Conservation (phyloP, 208 protist species). For the Angomonas ambiguus region DNA sequence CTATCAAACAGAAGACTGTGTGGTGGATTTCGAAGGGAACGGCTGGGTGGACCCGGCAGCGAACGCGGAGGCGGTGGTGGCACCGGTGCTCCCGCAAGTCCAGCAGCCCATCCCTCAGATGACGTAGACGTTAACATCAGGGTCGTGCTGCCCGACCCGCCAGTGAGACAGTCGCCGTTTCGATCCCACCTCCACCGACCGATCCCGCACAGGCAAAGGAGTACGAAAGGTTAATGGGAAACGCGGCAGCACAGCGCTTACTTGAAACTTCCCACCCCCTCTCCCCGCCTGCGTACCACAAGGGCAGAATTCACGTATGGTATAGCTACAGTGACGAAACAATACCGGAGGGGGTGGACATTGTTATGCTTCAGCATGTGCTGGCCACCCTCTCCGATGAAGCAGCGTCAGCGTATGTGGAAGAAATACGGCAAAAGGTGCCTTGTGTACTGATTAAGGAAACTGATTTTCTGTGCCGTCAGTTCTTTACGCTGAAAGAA, state of each 20-base stretch:
- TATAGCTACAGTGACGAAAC: not conserved
- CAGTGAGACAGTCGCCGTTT: not conserved
- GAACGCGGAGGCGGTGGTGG: constrained; percentile 25
- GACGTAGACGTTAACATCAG: not conserved
- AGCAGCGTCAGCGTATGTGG: constrained; percentile 22
- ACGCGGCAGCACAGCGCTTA: no score
- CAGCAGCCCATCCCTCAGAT: not conserved
- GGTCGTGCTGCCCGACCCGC: not conserved
- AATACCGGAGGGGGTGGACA: constrained; percentile 26
- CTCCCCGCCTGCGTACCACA: no score
- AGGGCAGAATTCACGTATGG: not conserved
- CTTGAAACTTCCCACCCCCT: no score
- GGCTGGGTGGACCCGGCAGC: constrained; percentile 39
- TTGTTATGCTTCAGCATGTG: constrained; percentile 74
- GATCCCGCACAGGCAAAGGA: not conserved
- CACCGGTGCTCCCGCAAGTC: not conserved
- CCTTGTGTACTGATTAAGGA: constrained; percentile 52
- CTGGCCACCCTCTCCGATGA: constrained; percentile 33
- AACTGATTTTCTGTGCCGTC: constrained; percentile 61
- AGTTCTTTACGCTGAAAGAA: constrained; percentile 46
- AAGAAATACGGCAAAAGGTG: constrained; percentile 5
- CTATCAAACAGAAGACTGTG: constrained; percentile 78
- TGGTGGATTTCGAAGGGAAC: constrained; percentile 53
- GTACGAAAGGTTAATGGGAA: not conserved
- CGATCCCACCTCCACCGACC: not conserved